Evolutionary conservation across 176 grass and related monocot genomes (phyloP).

Genomic region (Pontederia paniculata): DNA sequence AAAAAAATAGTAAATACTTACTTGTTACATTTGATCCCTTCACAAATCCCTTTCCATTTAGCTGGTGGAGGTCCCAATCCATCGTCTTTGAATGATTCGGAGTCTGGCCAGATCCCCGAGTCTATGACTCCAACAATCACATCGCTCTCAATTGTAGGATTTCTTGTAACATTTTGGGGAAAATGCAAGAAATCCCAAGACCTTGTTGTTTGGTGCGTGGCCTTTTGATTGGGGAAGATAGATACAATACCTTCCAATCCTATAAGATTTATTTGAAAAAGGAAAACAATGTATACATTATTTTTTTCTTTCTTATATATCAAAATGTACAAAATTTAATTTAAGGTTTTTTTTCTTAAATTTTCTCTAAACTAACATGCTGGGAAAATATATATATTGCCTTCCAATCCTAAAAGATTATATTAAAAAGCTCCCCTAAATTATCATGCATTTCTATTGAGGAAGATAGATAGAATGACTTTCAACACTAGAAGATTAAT

Average conservation of each 20-base stretch:
- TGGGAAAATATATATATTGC: no score
- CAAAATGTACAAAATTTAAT: no score
- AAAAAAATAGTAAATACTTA: background rate
- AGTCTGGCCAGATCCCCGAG: conserved; percentile 35
- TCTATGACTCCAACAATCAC: conserved; percentile 39
- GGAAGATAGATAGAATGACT: no score
- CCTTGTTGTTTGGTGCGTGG: conserved; percentile 24
- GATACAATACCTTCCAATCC: conserved; percentile 25
- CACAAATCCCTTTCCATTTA: conserved; percentile 30
- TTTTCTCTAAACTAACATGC: no score
- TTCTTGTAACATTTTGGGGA: background rate
- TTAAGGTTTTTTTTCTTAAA: no score
- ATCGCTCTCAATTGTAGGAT: conserved; percentile 17
- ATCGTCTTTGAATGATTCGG: conserved; percentile 27
- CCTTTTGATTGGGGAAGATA: conserved; percentile 21
- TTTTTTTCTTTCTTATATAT: no score
- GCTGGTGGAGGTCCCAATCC: conserved; percentile 22
- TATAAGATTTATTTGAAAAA: no score
- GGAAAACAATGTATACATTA: no score
- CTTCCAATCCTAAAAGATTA: no score
- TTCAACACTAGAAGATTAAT: no score
- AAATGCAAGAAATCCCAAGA: conserved; percentile 45
- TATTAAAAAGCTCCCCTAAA: no score
- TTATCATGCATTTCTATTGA: no score
- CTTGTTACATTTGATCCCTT: conserved; percentile 34